Evolutionary conservation across 345 rosid species (phyloP).

Genomic region (Bretschneidera sinensis): DNA sequence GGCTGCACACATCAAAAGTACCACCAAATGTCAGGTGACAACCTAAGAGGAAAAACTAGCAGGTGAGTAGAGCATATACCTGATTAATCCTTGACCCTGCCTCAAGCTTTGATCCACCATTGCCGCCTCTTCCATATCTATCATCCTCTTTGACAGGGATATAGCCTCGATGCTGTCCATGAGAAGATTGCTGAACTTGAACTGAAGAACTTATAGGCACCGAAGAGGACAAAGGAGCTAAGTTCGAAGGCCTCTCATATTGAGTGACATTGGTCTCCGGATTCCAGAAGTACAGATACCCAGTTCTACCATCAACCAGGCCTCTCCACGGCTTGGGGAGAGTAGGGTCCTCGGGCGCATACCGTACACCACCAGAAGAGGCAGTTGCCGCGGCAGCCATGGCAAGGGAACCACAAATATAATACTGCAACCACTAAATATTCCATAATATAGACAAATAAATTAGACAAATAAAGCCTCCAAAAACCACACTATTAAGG

Average conservation of each 20-base stretch:
- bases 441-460: too few relatives aligned
- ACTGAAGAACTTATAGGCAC: conserved; percentile 49
- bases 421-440: neutral
- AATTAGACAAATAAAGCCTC: neutral
- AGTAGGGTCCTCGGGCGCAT: conserved; percentile 87
- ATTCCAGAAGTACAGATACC: conserved; percentile 93
- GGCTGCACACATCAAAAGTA: neutral
- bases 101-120: conserved; percentile 38
- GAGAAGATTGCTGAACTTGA: conserved; percentile 55
- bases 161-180: conserved; percentile 27
- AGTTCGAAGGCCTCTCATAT: conserved; percentile 64
- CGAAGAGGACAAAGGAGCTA: conserved; percentile 26
- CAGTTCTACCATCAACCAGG: conserved; percentile 85
- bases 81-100: conserved; percentile 40
- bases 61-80: conserved; percentile 26
- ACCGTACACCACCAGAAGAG: conserved; percentile 52
- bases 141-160: conserved; percentile 55
- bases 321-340: conserved; percentile 99
- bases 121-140: conserved; percentile 37
- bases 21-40: neutral
- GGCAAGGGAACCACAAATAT: conserved; percentile 1
- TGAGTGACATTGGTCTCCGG: conserved; percentile 95
- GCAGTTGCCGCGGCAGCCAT: conserved; percentile 73
- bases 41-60: neutral
- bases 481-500: too few relatives aligned